Evolutionary conservation across 495 filamentous ascomycete genomes (phyloP), one percentile per base, ranked within the genome.

Genomic region (Penicillium roqueforti): DNA sequence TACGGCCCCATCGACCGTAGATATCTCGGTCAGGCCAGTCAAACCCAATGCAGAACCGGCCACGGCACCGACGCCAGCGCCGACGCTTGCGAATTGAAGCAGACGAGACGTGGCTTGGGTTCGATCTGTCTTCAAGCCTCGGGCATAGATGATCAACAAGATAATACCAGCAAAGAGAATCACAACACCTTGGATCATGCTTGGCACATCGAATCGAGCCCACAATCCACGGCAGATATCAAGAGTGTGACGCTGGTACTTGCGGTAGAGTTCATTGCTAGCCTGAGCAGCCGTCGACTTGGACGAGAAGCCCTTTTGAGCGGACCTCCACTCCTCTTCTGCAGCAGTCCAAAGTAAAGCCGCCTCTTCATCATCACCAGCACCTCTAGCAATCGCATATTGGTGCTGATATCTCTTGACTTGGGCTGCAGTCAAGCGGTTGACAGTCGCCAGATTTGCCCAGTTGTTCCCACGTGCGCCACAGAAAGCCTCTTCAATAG

Each of bases 401-500:
- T 81, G 77, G 23, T 75, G 75, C 67, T 95, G 91, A 65, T 98
- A 98, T 54, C 87, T 79, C 71, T 89, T 87, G 61, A 97, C 92
- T 56, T 95, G 93, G 16, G 89, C 88, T 6, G 89, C 83, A 1
- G 93, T 79, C 39, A 93, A 67, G 6, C 87, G 84, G 56, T 86
- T 87, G 0, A 92, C 91, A 8, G 74, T 70, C 2, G 86, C 86
- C 40, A 98, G 70, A 48, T 87, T 91, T 43, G 81, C 70, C 82
- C 85, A 92, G 43, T 88, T 80, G 44, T 80, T 79, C 6, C 85
- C 86, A 6, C 72, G 72, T 4, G 73, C 56, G 4, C 91, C 90
- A 31, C 84, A 77, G 70, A 98, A 98, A 9, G 90, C 92, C 70
- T 97, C 93, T 55, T 92, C 88, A 57, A 98, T 97, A 1, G 93